These are phyloP conservation scores for Haplosporangium sp. DNA, from an alignment of 371 early-diverging fungal species.

Conservation along the genomic window DNA sequence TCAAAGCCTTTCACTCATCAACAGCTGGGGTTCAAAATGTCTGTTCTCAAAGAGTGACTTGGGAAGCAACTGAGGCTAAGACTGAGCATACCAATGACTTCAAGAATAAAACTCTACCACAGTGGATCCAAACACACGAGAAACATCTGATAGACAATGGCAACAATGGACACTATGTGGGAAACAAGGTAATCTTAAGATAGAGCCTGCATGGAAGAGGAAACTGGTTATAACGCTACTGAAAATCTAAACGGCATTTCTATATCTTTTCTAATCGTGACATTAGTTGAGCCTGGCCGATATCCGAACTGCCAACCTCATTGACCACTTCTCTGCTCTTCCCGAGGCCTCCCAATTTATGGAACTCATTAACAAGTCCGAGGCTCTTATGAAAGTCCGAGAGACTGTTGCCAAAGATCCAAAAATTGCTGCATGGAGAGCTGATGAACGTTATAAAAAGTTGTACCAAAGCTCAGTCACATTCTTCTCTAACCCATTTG, in stretches of 20 bases:
- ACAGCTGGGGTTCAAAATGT: background rate
- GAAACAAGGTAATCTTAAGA: conserved; percentile 27
- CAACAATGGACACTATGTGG: conserved; percentile 44
- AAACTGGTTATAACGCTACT: background rate
- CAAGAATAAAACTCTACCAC: background rate
- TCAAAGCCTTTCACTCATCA: conserved; percentile 28
- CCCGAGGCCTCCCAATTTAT: conserved; percentile 16
- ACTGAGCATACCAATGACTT: conserved; percentile 3
- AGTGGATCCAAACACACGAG: conserved; percentile 26
- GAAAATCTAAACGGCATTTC: background rate
- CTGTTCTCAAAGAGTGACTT: conserved; percentile 23
- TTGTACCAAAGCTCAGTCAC: background rate
- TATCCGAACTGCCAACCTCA: conserved; percentile 29
- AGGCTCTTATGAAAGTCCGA: conserved; percentile 19
- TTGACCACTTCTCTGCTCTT: conserved; percentile 21
- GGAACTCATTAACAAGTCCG: conserved; percentile 22
- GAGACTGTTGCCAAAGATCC: conserved; percentile 31
- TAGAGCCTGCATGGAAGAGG: background rate
- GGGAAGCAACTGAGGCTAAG: conserved; percentile 21
- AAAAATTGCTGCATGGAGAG: conserved; percentile 36
- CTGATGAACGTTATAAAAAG: conserved; percentile 8
- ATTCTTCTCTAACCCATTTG: conserved; percentile 28
- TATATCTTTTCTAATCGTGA: background rate
- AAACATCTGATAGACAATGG: conserved; percentile 43
- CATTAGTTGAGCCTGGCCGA: conserved; percentile 41